A percentile compares a stretch with the other conserved stretches of the same genome.
Evolutionary conservation across 805 yeast species (phyloP).

Genomic region (Yamadazyma scolyti): DNA sequence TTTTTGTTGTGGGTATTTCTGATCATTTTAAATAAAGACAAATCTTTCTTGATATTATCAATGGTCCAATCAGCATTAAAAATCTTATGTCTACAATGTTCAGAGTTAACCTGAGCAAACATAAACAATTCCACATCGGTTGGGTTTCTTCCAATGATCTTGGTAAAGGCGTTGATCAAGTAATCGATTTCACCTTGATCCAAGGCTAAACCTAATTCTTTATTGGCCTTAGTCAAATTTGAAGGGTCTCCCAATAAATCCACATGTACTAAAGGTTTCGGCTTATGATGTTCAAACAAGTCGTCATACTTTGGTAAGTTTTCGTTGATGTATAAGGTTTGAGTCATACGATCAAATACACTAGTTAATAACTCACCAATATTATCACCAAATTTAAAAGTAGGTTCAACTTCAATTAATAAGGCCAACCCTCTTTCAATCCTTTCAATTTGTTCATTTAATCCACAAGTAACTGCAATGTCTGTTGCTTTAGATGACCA

Average conservation of each 20-base stretch:
- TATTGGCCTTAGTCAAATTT: slow-evolving; percentile 72
- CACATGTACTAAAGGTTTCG: slow-evolving; percentile 78
- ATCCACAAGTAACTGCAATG: slow-evolving; percentile 84
- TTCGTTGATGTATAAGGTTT: slow-evolving; percentile 52
- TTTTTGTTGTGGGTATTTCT: slow-evolving; percentile 82
- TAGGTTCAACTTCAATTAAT: slow-evolving; percentile 63
- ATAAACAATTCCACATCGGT: slow-evolving; percentile 97
- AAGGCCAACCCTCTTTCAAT: slow-evolving; percentile 89
- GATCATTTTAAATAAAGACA: slow-evolving; percentile 88
- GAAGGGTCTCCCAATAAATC: slow-evolving; percentile 57
- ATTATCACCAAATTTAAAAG: slow-evolving; percentile 55
- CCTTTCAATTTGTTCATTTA: slow-evolving; percentile 65
- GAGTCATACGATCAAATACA: slow-evolving; percentile 94
- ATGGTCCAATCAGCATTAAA: slow-evolving; percentile 98
- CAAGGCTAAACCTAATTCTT: slow-evolving; percentile 85
- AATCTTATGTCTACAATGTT: slow-evolving; percentile 98
- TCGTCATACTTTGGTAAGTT: slow-evolving; percentile 64
- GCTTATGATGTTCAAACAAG: slow-evolving; percentile 71
- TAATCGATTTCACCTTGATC: slow-evolving; percentile 92
- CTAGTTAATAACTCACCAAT: slow-evolving; percentile 56
- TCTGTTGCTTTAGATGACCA: slow-evolving; percentile 99
- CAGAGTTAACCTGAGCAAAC: slow-evolving; percentile 99
- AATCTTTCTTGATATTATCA: slow-evolving; percentile 71
- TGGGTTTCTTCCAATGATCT: slow-evolving; percentile 78
- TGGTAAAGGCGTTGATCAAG: slow-evolving; percentile 75